Conservation (phyloP, 2,329 filamentous ascomycete species). For the Fusarium austroafricanum region DNA sequence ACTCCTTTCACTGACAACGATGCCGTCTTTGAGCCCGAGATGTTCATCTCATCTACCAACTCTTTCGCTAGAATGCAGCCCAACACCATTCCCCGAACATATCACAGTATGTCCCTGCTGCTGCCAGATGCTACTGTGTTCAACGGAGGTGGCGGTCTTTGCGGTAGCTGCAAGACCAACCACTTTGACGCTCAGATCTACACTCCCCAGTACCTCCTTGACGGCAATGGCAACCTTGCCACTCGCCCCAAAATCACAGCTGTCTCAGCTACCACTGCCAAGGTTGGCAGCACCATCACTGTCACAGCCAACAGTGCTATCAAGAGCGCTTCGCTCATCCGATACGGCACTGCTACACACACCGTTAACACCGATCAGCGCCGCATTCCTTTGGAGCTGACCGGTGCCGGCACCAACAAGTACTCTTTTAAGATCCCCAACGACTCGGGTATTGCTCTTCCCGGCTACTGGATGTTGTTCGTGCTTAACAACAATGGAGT, state of each 20-base stretch:
- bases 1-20: constrained; percentile 30
- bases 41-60: constrained; percentile 23
- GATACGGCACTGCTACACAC: constrained; percentile 38
- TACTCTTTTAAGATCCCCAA: constrained; percentile 31
- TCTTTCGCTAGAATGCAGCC: constrained; percentile 23
- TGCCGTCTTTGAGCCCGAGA: constrained; percentile 25
- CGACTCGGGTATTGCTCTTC: constrained; percentile 34
- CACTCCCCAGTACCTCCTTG: constrained; percentile 32
- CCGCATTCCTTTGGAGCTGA: constrained; percentile 28
- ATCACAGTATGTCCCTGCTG: constrained; percentile 34
- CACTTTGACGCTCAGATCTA: constrained; percentile 42
- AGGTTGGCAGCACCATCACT: constrained; percentile 28
- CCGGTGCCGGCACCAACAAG: constrained; percentile 21
- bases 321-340: constrained; percentile 30
- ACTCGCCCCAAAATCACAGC: constrained; percentile 27
- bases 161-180: constrained; percentile 28
- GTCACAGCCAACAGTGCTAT: constrained; percentile 22
- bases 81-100: constrained; percentile 27
- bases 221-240: constrained; percentile 27
- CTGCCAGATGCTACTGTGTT: constrained; percentile 36
- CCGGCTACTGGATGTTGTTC: constrained; percentile 42
- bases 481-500: constrained; percentile 34
- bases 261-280: constrained; percentile 22
- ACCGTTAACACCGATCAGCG: constrained; percentile 41
- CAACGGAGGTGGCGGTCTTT: constrained; percentile 30